Percentiles rank a stretch among this genome's conserved stretches.
Evolutionary conservation across 805 yeast species (phyloP).

Genomic region (Nakazawaea holstii): DNA sequence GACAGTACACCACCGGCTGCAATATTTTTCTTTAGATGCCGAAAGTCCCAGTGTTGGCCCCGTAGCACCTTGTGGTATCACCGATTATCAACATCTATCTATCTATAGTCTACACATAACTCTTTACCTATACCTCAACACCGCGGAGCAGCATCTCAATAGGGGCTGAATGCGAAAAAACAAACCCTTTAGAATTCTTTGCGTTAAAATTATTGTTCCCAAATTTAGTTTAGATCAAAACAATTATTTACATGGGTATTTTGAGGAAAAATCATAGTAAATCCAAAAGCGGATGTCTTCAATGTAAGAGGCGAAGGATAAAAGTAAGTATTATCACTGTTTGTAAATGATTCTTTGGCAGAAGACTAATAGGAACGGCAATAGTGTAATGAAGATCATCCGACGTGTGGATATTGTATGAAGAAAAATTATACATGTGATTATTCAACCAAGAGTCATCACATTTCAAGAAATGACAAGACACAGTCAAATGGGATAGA

Average conservation of each 20-base stretch:
- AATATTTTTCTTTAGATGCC: no score
- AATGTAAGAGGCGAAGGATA: background rate
- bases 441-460: background rate
- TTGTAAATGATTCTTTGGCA: background rate
- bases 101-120: no score
- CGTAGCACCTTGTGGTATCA: no score
- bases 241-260: background rate
- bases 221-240: no score
- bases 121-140: no score
- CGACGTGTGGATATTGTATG: background rate
- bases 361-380: background rate
- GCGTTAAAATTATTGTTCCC: no score
- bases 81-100: no score
- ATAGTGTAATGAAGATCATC: background rate
- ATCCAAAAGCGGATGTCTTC: background rate
- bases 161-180: no score
- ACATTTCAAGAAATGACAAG: background rate
- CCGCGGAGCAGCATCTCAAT: no score
- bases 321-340: background rate
- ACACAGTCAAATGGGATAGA: background rate
- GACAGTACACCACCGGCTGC: no score
- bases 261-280: background rate
- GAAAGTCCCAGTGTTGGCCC: no score
- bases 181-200: no score
- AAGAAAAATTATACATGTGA: background rate